Base-by-base conservation (phyloP, 176 grass and related monocot species). In the Avena atlantica region DNA sequence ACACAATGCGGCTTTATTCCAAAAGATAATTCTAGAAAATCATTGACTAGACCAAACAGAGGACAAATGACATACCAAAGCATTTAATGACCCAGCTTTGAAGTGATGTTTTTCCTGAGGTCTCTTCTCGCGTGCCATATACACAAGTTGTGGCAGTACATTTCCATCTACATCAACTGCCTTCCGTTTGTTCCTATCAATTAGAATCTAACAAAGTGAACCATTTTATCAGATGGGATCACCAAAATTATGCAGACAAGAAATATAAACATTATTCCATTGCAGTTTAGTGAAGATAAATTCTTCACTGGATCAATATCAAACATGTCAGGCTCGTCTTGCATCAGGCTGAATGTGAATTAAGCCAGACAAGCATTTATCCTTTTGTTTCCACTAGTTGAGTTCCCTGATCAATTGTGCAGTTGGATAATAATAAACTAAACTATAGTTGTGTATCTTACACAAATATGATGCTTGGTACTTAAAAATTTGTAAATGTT, bases 21-120 rank as follows among this genome's bases (percentile, higher is more conserved):
- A 75, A 37, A 76, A n/a, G 10, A 16, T 17, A 21, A 57, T 60
- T 34, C 34, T 57, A 1, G 49, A 77, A 71, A 80, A 74, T 25
- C 20, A 36, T 56, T 47, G 45, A 62, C 8, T 65, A 55, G 23
- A 45, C 17, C 20, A 37, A 53, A 59, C 12, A 82, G 15, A 65
- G 31, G 1, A 37, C 37, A 52, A 83, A 71, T 53, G 15, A 79
- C 74, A 4, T 62, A 87, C 95, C 89, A 97, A 72, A 84, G 95
- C 71, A 70, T 97, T 94, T 85, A 97, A 57, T 12, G 95, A 91
- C 57, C 95, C 95, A 72, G 92, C 95, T 91, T 97, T 97, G 87
- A 94, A 97, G 79, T 97, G 73, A 65, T 93, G 90, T 34, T 97
- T 85, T 42, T 89, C 77, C 2, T 81, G 73, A 67, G 87, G 86